phyloP scores from a whole-genome alignment of 2,329 filamentous ascomycete species.

The Raffaelea deltoideospora region DNA sequence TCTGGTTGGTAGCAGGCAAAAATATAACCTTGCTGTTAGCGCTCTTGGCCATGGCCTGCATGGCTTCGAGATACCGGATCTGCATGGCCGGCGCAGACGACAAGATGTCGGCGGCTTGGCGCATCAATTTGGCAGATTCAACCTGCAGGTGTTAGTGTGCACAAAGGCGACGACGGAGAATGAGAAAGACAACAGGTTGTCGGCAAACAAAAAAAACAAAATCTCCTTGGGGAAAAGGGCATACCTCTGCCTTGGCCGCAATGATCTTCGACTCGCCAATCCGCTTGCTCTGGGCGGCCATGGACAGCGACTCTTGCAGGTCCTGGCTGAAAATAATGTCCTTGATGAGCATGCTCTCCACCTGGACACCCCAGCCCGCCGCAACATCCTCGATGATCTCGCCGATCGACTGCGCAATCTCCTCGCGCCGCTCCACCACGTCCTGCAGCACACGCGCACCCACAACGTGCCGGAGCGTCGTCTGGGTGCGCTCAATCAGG shows the following conservation, averaged over 20 bases:
- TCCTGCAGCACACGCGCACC: slow-evolving; percentile 92
- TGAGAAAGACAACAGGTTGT: background rate
- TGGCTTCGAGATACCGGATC: slow-evolving; percentile 93
- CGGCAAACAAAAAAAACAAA: too few species aligned
- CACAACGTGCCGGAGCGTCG: slow-evolving; percentile 83
- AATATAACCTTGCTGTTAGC: slow-evolving; percentile 83
- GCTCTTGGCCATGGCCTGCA: slow-evolving; percentile 96
- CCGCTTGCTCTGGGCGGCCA: slow-evolving; percentile 97
- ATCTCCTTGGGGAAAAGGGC: background rate
- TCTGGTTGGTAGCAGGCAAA: slow-evolving; percentile 52
- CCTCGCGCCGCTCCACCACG: slow-evolving; percentile 94
- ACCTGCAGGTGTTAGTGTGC: slow-evolving; percentile 32
- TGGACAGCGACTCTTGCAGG: slow-evolving; percentile 87
- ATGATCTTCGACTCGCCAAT: slow-evolving; percentile 99
- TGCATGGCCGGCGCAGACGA: slow-evolving; percentile 92
- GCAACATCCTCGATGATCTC: slow-evolving; percentile 98
- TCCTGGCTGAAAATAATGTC: slow-evolving; percentile 96
- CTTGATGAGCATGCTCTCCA: slow-evolving; percentile 98
- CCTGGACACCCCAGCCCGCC: slow-evolving; percentile 82
- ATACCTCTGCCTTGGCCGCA: slow-evolving; percentile 70
- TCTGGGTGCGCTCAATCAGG: slow-evolving; percentile 96
- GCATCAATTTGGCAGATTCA: slow-evolving; percentile 87
- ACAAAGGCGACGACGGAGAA: background rate
- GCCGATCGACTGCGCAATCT: slow-evolving; percentile 85
- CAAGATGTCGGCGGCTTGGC: slow-evolving; percentile 85